Evolutionary conservation across 352 stramenopile species (phyloP).

Genomic region (Albugo candida): DNA sequence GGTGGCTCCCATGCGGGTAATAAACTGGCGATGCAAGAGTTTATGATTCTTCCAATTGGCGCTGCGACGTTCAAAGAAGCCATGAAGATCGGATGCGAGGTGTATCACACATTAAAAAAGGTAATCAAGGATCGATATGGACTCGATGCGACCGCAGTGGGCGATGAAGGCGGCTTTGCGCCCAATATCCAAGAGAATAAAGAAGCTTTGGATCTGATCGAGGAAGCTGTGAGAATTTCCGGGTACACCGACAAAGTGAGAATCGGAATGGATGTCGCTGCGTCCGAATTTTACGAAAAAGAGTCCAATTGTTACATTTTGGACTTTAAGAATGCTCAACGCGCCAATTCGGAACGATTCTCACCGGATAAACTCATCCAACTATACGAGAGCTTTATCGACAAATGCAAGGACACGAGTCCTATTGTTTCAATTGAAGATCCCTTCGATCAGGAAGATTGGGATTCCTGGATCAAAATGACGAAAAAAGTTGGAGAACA

Average conservation of each 20-base stretch:
- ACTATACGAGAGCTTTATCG: slow-evolving; percentile 89
- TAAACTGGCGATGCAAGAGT: slow-evolving; percentile 99
- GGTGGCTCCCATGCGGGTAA: slow-evolving; percentile 96
- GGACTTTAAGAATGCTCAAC: slow-evolving; percentile 93
- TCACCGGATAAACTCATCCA: slow-evolving; percentile 88
- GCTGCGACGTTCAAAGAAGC: slow-evolving; percentile 82
- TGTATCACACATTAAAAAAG: slow-evolving; percentile 98
- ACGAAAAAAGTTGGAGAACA: slow-evolving; percentile 63
- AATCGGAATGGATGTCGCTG: slow-evolving; percentile 95
- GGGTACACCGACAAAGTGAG: slow-evolving; percentile 94
- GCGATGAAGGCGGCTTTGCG: slow-evolving; percentile 98
- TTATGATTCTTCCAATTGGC: slow-evolving; percentile 94
- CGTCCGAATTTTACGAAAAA: slow-evolving; percentile 96
- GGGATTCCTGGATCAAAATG: slow-evolving; percentile 92
- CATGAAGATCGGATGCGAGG: slow-evolving; percentile 97
- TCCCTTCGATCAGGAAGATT: slow-evolving; percentile 98
- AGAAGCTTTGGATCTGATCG: slow-evolving; percentile 92
- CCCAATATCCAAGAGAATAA: slow-evolving; percentile 93
- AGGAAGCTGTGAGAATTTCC: slow-evolving; percentile 91
- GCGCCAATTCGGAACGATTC: slow-evolving; percentile 76
- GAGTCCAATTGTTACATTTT: slow-evolving; percentile 95
- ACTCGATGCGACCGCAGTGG: slow-evolving; percentile 96
- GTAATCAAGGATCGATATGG: slow-evolving; percentile 98
- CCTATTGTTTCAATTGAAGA: slow-evolving; percentile 98
- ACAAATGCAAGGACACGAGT: slow-evolving; percentile 78